Conservation (phyloP, 495 filamentous ascomycete species). For the Stereocaulon alpinum region DNA sequence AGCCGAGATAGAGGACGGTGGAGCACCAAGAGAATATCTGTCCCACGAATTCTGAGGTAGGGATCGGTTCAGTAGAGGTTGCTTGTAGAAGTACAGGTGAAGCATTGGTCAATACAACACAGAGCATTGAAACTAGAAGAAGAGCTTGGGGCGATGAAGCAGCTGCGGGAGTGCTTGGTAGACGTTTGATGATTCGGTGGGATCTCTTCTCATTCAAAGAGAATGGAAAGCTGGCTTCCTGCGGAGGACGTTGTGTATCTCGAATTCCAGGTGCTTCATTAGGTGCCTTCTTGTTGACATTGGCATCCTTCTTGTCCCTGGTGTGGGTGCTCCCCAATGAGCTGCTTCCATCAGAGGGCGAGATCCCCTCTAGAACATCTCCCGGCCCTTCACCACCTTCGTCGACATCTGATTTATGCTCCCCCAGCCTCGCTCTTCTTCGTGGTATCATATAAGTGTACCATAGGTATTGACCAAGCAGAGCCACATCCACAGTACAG, state of each 20-base stretch:
- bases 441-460: constrained; percentile 45
- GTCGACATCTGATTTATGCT: constrained; percentile 11
- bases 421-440: constrained; percentile 22
- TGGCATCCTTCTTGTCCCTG: not conserved
- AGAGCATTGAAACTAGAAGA: constrained; percentile 37
- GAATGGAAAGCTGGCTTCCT: constrained; percentile 1
- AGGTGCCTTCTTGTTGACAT: not conserved
- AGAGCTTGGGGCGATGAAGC: constrained; percentile 33
- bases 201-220: constrained; percentile 4
- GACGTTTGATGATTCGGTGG: not conserved
- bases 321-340: not conserved
- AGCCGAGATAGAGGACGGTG: constrained; percentile 56
- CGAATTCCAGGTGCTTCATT: not conserved
- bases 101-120: constrained; percentile 37
- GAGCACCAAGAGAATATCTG: constrained; percentile 55
- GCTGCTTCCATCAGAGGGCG: constrained; percentile 6
- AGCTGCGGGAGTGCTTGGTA: not conserved
- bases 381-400: constrained; percentile 20
- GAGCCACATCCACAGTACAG: constrained; percentile 52
- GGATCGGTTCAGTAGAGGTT: not conserved
- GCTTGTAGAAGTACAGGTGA: constrained; percentile 28
- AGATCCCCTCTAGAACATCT: constrained; percentile 25
- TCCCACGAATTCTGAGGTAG: constrained; percentile 38
- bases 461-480: constrained; percentile 60
- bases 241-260: not conserved